phyloP scores from a whole-genome alignment of 2,329 filamentous ascomycete genomes.

The Scedosporium aurantiacum region DNA sequence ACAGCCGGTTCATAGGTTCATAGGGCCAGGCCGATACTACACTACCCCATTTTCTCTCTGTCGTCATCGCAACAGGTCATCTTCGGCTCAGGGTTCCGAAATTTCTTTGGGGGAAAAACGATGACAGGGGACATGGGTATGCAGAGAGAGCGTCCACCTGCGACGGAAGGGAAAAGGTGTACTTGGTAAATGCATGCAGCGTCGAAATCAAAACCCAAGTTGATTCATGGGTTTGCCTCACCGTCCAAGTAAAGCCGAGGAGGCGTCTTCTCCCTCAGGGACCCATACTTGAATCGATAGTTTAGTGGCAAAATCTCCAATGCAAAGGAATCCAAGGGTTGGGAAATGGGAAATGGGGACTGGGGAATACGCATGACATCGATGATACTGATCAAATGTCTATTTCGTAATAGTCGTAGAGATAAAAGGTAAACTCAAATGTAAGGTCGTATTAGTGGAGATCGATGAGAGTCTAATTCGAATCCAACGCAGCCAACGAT shows the following conservation, averaged over 20 bases:
- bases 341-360: too few relatives aligned
- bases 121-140: not conserved
- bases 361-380: too few relatives aligned
- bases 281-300: too few relatives aligned
- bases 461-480: not conserved
- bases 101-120: not conserved
- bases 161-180: too few relatives aligned
- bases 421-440: not conserved
- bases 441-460: not conserved
- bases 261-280: not conserved
- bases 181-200: not conserved
- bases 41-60: not conserved
- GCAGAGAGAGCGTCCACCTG: not conserved
- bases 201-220: not conserved
- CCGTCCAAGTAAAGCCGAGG: not conserved
- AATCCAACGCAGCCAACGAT: not conserved
- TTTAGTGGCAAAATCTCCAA: too few relatives aligned
- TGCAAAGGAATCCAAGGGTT: too few relatives aligned
- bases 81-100: not conserved
- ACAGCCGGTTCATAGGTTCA: not conserved
- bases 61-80: not conserved
- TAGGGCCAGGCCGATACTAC: not conserved
- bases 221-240: not conserved
- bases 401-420: too few relatives aligned
- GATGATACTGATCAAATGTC: too few relatives aligned